A percentile compares a stretch with the other conserved stretches of the same genome.
phyloP scores from a whole-genome alignment of 1,139 yeast species.

The Eremothecium sinecaudum region DNA sequence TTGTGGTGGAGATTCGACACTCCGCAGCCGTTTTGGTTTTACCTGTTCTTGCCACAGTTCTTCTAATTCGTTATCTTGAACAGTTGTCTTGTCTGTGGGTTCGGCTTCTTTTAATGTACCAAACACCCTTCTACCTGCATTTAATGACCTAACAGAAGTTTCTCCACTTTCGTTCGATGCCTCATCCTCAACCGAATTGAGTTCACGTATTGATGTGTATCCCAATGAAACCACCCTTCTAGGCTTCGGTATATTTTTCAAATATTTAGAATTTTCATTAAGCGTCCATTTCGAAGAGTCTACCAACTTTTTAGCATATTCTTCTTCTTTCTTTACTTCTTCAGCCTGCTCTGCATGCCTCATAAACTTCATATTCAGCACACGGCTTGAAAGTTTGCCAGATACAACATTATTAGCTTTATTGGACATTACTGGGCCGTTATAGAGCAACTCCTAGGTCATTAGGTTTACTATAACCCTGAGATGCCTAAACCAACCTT shows the following conservation, averaged over 20 bases:
- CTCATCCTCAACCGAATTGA: not conserved
- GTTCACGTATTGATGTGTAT: constrained; percentile 35
- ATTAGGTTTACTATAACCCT: no score
- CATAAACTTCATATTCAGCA: constrained; percentile 44
- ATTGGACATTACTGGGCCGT: constrained; percentile 5
- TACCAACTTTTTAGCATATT: constrained; percentile 38
- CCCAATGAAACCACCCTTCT: constrained; percentile 37
- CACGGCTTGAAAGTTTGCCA: constrained; percentile 29
- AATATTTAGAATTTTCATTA: constrained; percentile 2
- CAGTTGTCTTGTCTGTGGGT: not conserved
- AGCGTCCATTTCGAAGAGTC: constrained; percentile 24
- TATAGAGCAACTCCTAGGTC: no score
- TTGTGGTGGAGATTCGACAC: no score
- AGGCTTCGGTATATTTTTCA: constrained; percentile 15
- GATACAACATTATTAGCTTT: constrained; percentile 13
- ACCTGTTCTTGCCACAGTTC: not conserved
- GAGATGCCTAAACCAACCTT: no score
- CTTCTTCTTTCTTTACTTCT: constrained; percentile 33
- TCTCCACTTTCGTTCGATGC: constrained; percentile 10
- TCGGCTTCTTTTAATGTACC: constrained; percentile 13
- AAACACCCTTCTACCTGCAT: constrained; percentile 29
- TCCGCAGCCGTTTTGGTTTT: constrained; percentile 1
- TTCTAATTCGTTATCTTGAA: not conserved
- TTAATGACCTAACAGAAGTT: constrained; percentile 8
- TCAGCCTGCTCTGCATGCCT: constrained; percentile 35